phyloP scores from a whole-genome alignment of 345 rosid species.

The Citrus maxima region DNA sequence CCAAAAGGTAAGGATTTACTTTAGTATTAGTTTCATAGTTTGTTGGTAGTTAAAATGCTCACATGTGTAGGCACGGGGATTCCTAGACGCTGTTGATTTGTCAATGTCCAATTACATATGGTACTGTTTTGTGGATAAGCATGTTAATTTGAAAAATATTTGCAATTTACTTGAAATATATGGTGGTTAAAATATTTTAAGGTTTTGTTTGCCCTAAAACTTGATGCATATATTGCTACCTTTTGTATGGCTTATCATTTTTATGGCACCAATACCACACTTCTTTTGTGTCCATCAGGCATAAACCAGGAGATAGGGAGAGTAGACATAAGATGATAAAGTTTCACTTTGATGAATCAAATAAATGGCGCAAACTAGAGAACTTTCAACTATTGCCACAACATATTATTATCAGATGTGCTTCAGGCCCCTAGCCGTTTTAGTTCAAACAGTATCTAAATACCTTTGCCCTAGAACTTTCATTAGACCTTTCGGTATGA shows the following conservation, averaged over 20 bases:
- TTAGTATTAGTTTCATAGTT: constrained; percentile 1
- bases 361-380: neutral
- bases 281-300: neutral
- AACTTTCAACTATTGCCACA: neutral
- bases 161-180: neutral
- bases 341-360: neutral
- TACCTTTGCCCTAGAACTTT: neutral
- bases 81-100: neutral
- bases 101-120: neutral
- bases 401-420: neutral
- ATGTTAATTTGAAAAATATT: neutral
- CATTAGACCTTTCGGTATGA: neutral
- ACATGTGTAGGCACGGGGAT: neutral
- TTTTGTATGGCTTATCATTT: neutral
- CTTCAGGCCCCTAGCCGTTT: neutral
- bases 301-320: neutral
- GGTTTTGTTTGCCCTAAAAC: neutral
- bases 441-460: neutral
- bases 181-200: constrained; percentile 1
- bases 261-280: neutral
- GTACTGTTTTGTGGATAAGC: neutral
- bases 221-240: neutral
- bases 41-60: neutral
- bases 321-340: neutral
- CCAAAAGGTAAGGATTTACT: constrained; percentile 60